Percentiles rank a stretch among this genome's conserved stretches.
These are phyloP conservation scores for Elsinoe necatrix DNA, from an alignment of 2,329 filamentous ascomycete species.

Conservation along the genomic window DNA sequence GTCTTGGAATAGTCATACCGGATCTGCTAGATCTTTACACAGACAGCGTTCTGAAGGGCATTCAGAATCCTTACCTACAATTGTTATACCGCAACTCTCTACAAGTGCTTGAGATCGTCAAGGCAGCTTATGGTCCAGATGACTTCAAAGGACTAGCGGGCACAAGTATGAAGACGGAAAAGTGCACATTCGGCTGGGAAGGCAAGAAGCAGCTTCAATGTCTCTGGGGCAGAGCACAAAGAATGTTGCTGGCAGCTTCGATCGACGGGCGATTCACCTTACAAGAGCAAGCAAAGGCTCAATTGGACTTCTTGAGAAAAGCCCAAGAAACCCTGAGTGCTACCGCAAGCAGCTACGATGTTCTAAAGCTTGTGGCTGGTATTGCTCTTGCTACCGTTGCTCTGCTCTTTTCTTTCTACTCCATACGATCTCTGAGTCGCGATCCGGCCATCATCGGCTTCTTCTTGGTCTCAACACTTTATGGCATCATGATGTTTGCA, in stretches of 20 bases:
- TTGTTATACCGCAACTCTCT: slow-evolving; percentile 69
- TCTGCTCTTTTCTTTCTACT: slow-evolving; percentile 31
- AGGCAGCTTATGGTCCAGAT: slow-evolving; percentile 58
- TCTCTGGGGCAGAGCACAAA: slow-evolving; percentile 9
- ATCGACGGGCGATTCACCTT: slow-evolving; percentile 9
- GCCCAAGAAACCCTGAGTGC: slow-evolving; percentile 77
- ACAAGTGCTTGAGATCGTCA: slow-evolving; percentile 71
- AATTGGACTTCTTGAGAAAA: slow-evolving; percentile 52
- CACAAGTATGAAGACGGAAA: slow-evolving; percentile 4
- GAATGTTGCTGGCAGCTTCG: slow-evolving; percentile 7
- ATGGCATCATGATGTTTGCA: slow-evolving; percentile 90
- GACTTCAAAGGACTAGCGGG: slow-evolving; percentile 27
- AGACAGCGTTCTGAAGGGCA: slow-evolving; percentile 16
- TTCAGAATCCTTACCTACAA: slow-evolving; percentile 43
- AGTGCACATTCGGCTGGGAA: slow-evolving; percentile 2
- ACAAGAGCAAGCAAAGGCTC: slow-evolving; percentile 3
- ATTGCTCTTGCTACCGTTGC: slow-evolving; percentile 36
- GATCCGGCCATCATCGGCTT: slow-evolving; percentile 32
- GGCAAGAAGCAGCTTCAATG: slow-evolving; percentile 7
- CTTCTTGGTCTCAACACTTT: slow-evolving; percentile 37
- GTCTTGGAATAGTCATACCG: slow-evolving; percentile 74
- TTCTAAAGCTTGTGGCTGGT: slow-evolving; percentile 50
- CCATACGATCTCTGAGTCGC: slow-evolving; percentile 23
- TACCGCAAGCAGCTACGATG: slow-evolving; percentile 86
- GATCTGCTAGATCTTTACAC: slow-evolving; percentile 72